Conservation (phyloP, 768 basidiomycete genomes). For the Russula sp. region DNA sequence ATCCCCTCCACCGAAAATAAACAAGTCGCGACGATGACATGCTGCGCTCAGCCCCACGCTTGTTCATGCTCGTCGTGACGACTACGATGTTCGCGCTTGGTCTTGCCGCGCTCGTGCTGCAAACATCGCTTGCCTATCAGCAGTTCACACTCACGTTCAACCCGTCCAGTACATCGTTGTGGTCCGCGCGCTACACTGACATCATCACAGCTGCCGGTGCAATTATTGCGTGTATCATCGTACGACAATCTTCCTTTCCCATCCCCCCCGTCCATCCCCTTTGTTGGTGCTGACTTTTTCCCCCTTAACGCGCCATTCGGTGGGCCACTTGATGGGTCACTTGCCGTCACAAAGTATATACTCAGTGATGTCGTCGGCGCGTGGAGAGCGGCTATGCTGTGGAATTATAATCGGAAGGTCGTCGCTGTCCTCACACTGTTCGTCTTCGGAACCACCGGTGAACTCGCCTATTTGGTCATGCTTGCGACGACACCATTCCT, state of each 20-base stretch:
- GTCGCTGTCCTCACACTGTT: neutral
- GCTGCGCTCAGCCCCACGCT: conserved; percentile 1
- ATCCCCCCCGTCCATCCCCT: neutral
- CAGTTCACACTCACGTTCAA: neutral
- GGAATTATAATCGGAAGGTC: conserved; percentile 14
- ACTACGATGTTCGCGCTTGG: conserved; percentile 8
- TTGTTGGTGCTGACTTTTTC: too few species aligned
- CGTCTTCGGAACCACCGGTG: conserved; percentile 3
- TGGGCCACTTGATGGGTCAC: neutral
- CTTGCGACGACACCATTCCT: neutral
- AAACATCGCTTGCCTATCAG: conserved; percentile 7
- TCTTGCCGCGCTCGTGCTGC: conserved; percentile 6
- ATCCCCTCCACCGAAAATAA: neutral
- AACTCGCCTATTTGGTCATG: neutral
- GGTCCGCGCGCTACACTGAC: neutral
- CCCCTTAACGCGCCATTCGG: too few species aligned
- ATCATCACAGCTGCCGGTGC: conserved; percentile 1
- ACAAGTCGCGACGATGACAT: conserved; percentile 1
- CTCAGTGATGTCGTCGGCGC: conserved; percentile 4
- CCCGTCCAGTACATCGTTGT: neutral
- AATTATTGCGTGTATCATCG: neutral
- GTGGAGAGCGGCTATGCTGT: conserved; percentile 14
- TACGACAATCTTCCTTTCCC: neutral
- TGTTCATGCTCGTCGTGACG: conserved; percentile 13
- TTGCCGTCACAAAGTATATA: neutral